Conservation (phyloP, 2,329 filamentous ascomycete species). For the Microsporum canis region DNA sequence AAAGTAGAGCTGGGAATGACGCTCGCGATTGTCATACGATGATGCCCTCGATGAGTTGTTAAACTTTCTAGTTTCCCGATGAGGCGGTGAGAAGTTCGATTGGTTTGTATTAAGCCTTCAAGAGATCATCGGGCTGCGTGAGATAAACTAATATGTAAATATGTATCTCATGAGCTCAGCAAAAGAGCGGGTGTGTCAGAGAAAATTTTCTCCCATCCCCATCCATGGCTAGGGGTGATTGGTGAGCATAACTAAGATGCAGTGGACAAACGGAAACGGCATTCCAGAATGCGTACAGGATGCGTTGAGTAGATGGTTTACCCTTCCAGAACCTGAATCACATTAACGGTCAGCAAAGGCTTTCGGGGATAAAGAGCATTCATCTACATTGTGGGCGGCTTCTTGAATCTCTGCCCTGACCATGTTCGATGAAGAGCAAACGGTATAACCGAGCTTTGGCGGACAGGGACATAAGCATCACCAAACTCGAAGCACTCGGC, state of each 20-base stretch:
- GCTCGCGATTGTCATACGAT: constrained; percentile 5
- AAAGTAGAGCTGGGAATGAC: not conserved
- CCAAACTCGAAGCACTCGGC: not conserved
- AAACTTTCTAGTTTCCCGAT: not conserved
- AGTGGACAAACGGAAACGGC: not conserved
- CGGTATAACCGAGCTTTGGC: not conserved
- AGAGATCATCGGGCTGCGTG: not conserved
- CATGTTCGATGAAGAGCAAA: not conserved
- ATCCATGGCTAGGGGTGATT: not conserved
- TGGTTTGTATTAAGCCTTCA: not conserved
- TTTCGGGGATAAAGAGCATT: not conserved
- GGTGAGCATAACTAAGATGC: not conserved
- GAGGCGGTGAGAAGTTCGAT: constrained; percentile 5
- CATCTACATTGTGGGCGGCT: not conserved
- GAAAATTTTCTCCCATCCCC: not conserved
- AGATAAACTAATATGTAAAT: too few relatives aligned
- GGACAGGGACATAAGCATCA: not conserved
- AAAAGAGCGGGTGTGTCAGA: not conserved
- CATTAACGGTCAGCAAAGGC: not conserved
- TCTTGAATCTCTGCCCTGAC: not conserved
- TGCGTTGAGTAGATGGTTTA: not conserved
- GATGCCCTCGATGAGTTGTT: constrained; percentile 4
- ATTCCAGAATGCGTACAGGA: not conserved
- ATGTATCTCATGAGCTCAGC: not conserved
- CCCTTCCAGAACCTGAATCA: not conserved